Evolutionary conservation across 1,284 basidiomycete species (phyloP).

Genomic region (Trametes versicolor): DNA sequence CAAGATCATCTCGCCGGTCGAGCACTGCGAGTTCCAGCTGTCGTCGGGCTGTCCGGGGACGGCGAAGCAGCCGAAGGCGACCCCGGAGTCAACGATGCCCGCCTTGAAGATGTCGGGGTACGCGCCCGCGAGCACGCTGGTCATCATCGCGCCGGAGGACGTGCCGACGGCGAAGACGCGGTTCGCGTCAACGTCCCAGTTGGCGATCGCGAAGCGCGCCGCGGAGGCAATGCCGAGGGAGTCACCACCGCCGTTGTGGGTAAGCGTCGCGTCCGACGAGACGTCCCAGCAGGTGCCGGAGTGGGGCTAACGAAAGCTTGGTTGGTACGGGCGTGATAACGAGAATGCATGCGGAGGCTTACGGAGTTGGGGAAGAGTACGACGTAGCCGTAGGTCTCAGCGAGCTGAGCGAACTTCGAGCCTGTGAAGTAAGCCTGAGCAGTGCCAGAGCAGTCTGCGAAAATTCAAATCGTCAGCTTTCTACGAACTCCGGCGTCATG

Average conservation of each 20-base stretch:
- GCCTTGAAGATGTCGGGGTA: conserved; percentile 66
- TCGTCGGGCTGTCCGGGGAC: conserved; percentile 48
- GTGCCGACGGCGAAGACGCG: conserved; percentile 61
- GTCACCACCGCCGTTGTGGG: conserved; percentile 63
- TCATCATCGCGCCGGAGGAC: conserved; percentile 71
- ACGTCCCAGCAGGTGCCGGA: conserved; percentile 67
- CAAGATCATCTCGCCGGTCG: conserved; percentile 54
- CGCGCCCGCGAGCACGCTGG: conserved; percentile 60
- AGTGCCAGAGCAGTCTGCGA: conserved; percentile 54
- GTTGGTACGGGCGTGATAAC: background rate
- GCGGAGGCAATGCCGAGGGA: conserved; percentile 61
- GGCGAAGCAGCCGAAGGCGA: conserved; percentile 64
- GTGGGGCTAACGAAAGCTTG: conserved; percentile 45
- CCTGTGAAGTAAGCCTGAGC: conserved; percentile 62
- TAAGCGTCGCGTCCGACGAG: conserved; percentile 57
- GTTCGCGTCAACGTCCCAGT: conserved; percentile 55
- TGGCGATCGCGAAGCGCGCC: conserved; percentile 59
- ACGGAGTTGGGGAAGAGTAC: conserved; percentile 60
- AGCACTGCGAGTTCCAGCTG: conserved; percentile 56
- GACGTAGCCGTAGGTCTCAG: conserved; percentile 58
- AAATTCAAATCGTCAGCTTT: background rate
- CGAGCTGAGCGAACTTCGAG: conserved; percentile 59
- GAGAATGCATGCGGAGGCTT: conserved; percentile 49
- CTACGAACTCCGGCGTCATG: background rate
- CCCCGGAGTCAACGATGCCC: conserved; percentile 60